Base-by-base conservation (phyloP, 805 yeast genomes). In the Suhomyces canberraensis region DNA sequence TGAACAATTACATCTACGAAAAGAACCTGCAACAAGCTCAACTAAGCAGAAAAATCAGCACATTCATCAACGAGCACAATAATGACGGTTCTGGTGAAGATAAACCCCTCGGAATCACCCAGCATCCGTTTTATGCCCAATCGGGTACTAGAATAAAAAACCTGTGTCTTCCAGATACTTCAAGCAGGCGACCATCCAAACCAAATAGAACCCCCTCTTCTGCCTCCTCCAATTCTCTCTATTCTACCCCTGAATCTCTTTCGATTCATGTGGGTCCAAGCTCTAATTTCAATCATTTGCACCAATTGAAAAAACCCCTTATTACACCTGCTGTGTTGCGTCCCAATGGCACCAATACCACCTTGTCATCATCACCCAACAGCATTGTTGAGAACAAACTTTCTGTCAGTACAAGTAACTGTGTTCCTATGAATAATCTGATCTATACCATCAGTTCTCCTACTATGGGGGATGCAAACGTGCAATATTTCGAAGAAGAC, bases 261-360 rank as follows among this genome's bases (percentile, higher is more conserved):
- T 16, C 26, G 5, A 13, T 5, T 9, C 6, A 6, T 5, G 11
- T 13, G 14, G 26, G 26, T 11, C 35, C 4, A 19, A 28, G 31
- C 11, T 8, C 13, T 8, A n/a, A 8, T n/a, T 34, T 34, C 15
- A 35, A 30, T 14, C 36, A 31, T 15, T 29, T 75, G 26, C 71
- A 74, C 47, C 69, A 67, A 40, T 64, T 67, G 29, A 73, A 66
- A 38, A 58, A 72, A 32, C 75, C 77, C 4, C 53, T 71, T 40
- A 66, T 71, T 48, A 57, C 70, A 2, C 81, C 81, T 4, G 76
- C 79, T 2, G 80, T 75, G 11, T 60, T 76, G 36, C 54, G 80
- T 21, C 76, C 78, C 8, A 26, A 26, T 8, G 18, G 18, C 9
- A 13, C 11, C 17, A 14, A 8, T n/a, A n/a, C 13, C 11, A 8